A percentile compares a stretch with the other conserved stretches of the same genome.
These are phyloP conservation scores for Crepidotus variabilis DNA, from an alignment of 768 basidiomycete genomes.

Conservation along the genomic window DNA sequence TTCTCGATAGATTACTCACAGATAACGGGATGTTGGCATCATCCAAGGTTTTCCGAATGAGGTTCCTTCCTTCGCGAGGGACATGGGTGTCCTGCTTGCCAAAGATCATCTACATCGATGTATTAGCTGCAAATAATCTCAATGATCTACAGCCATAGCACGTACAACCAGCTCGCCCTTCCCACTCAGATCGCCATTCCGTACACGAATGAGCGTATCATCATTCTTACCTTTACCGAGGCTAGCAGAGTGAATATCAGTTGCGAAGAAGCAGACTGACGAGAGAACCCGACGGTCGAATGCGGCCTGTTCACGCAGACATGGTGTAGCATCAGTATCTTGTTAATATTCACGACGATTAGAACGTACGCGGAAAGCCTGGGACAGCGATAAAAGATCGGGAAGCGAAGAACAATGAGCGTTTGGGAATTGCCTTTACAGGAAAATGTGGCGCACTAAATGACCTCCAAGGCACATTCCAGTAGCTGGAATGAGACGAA, in stretches of 20 bases:
- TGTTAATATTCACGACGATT: background rate
- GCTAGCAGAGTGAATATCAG: constrained; percentile 85
- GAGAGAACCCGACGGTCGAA: constrained; percentile 83
- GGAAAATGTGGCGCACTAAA: constrained; percentile 43
- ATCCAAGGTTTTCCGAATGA: constrained; percentile 81
- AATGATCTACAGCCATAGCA: background rate
- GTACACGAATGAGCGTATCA: constrained; percentile 72
- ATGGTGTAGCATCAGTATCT: background rate
- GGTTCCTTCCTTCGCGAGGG: constrained; percentile 78
- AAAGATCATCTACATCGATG: constrained; percentile 73
- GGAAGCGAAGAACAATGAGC: background rate
- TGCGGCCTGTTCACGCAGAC: constrained; percentile 54
- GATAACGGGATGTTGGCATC: constrained; percentile 70
- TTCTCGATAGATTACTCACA: constrained; percentile 38
- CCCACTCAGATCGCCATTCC: constrained; percentile 67
- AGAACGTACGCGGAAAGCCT: constrained; percentile 39
- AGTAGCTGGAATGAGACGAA: constrained; percentile 46
- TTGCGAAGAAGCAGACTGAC: constrained; percentile 92
- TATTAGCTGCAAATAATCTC: background rate
- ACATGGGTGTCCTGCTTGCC: constrained; percentile 87
- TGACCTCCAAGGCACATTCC: constrained; percentile 93
- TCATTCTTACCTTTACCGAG: constrained; percentile 85
- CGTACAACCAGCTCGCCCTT: constrained; percentile 85
- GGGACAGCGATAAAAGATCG: background rate
- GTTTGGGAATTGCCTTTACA: background rate